Base-by-base conservation (phyloP, 2,329 filamentous ascomycete genomes). In the Fusarium buxicola region DNA sequence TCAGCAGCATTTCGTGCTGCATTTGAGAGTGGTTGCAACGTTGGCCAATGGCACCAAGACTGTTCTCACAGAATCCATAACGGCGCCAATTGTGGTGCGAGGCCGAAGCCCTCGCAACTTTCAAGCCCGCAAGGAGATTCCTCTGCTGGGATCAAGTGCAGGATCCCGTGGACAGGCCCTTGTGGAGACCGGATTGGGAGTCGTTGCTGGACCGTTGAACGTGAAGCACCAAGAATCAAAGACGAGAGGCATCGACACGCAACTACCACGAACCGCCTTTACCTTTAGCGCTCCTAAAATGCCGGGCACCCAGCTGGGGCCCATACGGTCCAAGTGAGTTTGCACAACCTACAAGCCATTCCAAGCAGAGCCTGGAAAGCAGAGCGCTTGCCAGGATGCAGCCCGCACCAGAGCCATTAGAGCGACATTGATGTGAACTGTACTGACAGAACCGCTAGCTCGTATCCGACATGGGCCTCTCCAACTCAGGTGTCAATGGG, bases 81-180 rank as follows among this genome's bases (percentile, higher is more conserved):
- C 94, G 1, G 91, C 92, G 1, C 92, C 94, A 3, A 94, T 98
- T 68, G 96, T 98, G 51, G 94, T 98, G 27, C 90, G 94, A 60
- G 94, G 94, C 31, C 87, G 94, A 69, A 97, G 94, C 76, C 94
- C 94, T 5, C 86, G 94, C 32, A 98, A 98, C 76, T 98, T 98
- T 76, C 93, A 96, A 76, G 91, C 93, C 9, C 86, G 94, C 48
- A 97, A 97, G 76, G 94, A 98, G 75, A 90, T 97, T 59, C 93
- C 94, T 3, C 84, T 98, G 41, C 85, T 92, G 50, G 92, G 91
- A 15, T 88, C 85, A 13, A 92, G 90, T 65, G 89, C 89, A 18
- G 89, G 89, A 24, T 91, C 91, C 25, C 84, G 90, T n/a, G 88
- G 92, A 35, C 94, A 95, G 74, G 88, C 88, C 31, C 78, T 89